Percentiles rank a stretch among this genome's conserved stretches.
Conservation (phyloP, 2,329 filamentous ascomycete genomes). For the Hymenoscyphus scutula region DNA sequence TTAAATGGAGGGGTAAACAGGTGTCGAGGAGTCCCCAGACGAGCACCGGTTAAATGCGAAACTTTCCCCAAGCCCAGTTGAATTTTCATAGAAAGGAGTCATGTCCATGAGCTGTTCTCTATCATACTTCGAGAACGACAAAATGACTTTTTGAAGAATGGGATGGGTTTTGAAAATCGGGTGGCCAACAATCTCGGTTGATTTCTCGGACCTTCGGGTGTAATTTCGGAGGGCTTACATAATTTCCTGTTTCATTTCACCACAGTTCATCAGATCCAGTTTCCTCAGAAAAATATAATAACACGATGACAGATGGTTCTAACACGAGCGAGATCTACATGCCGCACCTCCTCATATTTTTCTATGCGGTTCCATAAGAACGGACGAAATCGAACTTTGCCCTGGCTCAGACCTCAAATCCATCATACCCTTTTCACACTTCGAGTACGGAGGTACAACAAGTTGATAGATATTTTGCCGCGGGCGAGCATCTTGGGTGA, state of each 20-base stretch:
- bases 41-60: background rate
- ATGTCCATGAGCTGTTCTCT: background rate
- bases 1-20: background rate
- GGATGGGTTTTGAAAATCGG: background rate
- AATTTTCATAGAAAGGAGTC: background rate
- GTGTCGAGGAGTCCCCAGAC: background rate
- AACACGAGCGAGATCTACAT: too few relatives aligned
- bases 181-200: background rate
- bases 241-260: background rate
- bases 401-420: background rate
- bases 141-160: background rate
- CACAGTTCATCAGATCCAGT: background rate
- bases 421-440: background rate
- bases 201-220: background rate
- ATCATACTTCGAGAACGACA: background rate
- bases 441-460: background rate
- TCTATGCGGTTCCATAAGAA: too few relatives aligned
- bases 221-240: background rate
- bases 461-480: background rate
- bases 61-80: background rate
- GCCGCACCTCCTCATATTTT: too few relatives aligned
- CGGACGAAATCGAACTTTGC: background rate
- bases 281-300: background rate
- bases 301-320: background rate
- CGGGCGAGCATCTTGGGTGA: background rate